Evolutionary conservation across 306 rosid genomes (phyloP).

Genomic region (Prunus padus): DNA sequence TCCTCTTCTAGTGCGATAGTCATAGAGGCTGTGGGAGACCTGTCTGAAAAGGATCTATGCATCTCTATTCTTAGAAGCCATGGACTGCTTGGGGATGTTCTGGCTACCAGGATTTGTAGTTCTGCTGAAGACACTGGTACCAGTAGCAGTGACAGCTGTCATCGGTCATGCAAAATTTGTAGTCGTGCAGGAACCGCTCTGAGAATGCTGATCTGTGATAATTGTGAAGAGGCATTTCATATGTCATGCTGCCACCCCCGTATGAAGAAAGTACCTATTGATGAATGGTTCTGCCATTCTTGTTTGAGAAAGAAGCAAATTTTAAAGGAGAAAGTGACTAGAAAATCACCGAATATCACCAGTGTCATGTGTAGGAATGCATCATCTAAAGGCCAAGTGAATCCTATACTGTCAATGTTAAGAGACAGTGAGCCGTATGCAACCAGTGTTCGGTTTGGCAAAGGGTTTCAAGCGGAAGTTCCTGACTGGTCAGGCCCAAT

Average conservation of each 20-base stretch:
- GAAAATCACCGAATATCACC: slow-evolving; percentile 39
- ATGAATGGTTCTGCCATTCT: slow-evolving; percentile 91
- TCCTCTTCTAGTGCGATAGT: slow-evolving; percentile 69
- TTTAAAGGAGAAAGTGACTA: slow-evolving; percentile 42
- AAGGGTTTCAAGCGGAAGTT: slow-evolving; percentile 93
- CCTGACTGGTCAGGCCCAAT: slow-evolving; percentile 74
- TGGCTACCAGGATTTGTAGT: slow-evolving; percentile 25
- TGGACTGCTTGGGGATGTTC: slow-evolving; percentile 51
- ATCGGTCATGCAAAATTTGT: slow-evolving; percentile 70
- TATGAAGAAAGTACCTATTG: slow-evolving; percentile 51
- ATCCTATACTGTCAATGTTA: slow-evolving; percentile 58
- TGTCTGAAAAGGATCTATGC: slow-evolving; percentile 75
- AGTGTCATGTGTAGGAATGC: slow-evolving; percentile 44
- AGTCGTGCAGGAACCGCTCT: slow-evolving; percentile 43
- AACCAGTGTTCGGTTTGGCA: slow-evolving; percentile 73
- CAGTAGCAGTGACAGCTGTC: slow-evolving; percentile 36
- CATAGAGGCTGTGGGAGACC: slow-evolving; percentile 45
- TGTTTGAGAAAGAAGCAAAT: slow-evolving; percentile 60
- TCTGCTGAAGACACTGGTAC: slow-evolving; percentile 35
- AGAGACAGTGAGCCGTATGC: slow-evolving; percentile 51
- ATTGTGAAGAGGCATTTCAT: slow-evolving; percentile 87
- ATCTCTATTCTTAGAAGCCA: slow-evolving; percentile 62
- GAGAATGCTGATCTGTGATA: slow-evolving; percentile 81
- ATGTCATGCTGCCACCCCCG: slow-evolving; percentile 65
- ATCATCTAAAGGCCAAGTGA: slow-evolving; percentile 48